phyloP scores from a whole-genome alignment of 768 basidiomycete species.

The Chalciporus pseudorubinellus region DNA sequence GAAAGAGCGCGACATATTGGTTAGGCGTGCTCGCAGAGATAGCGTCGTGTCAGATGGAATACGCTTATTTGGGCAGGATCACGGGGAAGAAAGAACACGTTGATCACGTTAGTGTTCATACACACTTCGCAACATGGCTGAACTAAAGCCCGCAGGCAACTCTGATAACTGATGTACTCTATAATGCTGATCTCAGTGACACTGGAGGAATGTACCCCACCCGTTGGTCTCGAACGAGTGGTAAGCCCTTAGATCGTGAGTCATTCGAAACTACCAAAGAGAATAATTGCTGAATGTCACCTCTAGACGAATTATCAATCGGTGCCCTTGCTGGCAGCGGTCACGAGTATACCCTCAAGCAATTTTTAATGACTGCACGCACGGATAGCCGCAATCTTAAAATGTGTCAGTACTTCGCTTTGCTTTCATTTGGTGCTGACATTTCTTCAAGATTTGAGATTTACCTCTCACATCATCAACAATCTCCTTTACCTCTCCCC shows the following conservation, averaged over 20 bases:
- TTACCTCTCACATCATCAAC: constrained; percentile 59
- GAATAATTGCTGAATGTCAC: neutral
- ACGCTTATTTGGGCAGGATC: constrained; percentile 76
- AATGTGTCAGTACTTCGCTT: constrained; percentile 52
- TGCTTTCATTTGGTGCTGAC: neutral
- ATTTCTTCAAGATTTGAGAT: constrained; percentile 50
- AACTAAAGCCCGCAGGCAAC: constrained; percentile 39
- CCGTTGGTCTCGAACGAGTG: constrained; percentile 49
- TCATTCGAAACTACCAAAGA: constrained; percentile 3
- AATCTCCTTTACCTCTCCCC: constrained; percentile 38
- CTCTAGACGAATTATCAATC: constrained; percentile 46
- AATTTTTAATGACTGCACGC: constrained; percentile 62
- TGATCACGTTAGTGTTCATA: constrained; percentile 44
- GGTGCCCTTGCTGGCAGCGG: constrained; percentile 68
- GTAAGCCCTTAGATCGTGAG: constrained; percentile 47
- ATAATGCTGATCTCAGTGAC: constrained; percentile 40
- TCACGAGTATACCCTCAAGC: constrained; percentile 76
- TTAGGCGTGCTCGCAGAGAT: constrained; percentile 68
- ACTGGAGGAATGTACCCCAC: constrained; percentile 65
- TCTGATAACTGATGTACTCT: constrained; percentile 46
- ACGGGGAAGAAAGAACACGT: constrained; percentile 69
- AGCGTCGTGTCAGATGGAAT: constrained; percentile 77
- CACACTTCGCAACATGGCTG: neutral
- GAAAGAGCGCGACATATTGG: neutral
- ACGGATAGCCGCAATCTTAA: constrained; percentile 58